Conservation (phyloP, 257 asterid genomes). For the Solanum sejunctum region DNA sequence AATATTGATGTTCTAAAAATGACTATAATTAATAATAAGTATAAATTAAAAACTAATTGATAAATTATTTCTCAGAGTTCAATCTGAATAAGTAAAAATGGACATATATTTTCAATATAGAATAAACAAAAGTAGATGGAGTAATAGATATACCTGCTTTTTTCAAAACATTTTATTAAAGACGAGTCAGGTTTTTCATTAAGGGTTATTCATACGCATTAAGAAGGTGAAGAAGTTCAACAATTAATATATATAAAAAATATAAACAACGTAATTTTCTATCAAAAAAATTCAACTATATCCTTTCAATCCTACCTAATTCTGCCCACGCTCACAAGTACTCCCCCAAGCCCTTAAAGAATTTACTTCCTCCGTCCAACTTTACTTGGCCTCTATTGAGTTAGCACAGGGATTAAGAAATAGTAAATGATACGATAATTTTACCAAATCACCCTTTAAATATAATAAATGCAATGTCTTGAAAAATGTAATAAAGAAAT, state of each 20-base stretch:
- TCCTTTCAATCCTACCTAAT: background rate
- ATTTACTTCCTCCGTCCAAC: background rate
- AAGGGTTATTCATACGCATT: background rate
- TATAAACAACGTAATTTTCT: background rate
- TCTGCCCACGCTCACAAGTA: background rate
- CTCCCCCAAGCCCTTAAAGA: background rate
- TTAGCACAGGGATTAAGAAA: too few species aligned
- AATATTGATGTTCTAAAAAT: too few species aligned
- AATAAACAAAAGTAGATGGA: background rate
- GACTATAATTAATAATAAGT: too few species aligned
- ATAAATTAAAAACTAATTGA: background rate
- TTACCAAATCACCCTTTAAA: too few species aligned
- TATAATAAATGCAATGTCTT: too few species aligned
- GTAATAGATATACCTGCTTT: background rate
- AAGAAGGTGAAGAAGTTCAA: too few species aligned
- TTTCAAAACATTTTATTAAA: background rate
- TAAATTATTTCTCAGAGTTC: background rate
- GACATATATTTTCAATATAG: background rate
- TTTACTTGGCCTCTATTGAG: too few species aligned
- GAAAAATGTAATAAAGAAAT: too few species aligned
- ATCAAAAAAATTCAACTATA: background rate
- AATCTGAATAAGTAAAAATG: background rate
- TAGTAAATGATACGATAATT: too few species aligned
- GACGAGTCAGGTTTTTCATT: background rate
- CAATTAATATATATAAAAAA: too few species aligned